These are phyloP conservation scores for Lactarius akahatsu DNA, from an alignment of 768 basidiomycete genomes.

Conservation along the genomic window DNA sequence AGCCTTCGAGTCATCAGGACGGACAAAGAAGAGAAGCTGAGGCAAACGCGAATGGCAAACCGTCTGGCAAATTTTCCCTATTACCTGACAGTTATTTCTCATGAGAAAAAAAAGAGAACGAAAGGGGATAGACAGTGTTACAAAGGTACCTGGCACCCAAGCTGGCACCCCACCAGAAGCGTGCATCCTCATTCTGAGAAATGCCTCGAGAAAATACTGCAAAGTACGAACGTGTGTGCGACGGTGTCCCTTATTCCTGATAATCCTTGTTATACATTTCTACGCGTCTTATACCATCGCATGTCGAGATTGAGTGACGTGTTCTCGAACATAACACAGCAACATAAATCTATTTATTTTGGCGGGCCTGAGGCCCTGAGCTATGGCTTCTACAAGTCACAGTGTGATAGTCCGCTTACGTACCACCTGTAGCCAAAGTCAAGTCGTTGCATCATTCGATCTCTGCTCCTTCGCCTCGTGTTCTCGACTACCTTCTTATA, in stretches of 20 bases:
- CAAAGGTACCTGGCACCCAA: neutral
- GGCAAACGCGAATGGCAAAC: neutral
- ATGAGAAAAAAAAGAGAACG: neutral
- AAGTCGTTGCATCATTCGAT: too few relatives aligned
- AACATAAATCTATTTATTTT: too few relatives aligned
- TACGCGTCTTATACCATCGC: neutral
- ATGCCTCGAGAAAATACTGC: too few relatives aligned
- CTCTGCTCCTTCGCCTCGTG: too few relatives aligned
- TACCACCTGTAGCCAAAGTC: too few relatives aligned
- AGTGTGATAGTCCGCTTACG: too few relatives aligned
- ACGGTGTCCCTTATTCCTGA: neutral
- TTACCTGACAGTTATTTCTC: neutral
- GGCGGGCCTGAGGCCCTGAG: too few relatives aligned
- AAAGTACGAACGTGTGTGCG: constrained; percentile 7
- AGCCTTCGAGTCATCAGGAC: neutral
- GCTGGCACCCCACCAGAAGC: neutral
- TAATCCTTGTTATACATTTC: neutral
- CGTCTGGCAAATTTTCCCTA: neutral
- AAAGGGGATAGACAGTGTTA: neutral
- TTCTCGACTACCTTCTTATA: too few relatives aligned
- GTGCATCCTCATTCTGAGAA: neutral
- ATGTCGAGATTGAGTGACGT: too few relatives aligned
- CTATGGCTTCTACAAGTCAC: too few relatives aligned
- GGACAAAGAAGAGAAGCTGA: neutral
- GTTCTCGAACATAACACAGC: too few relatives aligned